Percentiles rank a stretch among this genome's conserved stretches.
These are phyloP conservation scores for Chlorella sorokiniana DNA, from an alignment of 139 green algal genomes.

Conservation along the genomic window DNA sequence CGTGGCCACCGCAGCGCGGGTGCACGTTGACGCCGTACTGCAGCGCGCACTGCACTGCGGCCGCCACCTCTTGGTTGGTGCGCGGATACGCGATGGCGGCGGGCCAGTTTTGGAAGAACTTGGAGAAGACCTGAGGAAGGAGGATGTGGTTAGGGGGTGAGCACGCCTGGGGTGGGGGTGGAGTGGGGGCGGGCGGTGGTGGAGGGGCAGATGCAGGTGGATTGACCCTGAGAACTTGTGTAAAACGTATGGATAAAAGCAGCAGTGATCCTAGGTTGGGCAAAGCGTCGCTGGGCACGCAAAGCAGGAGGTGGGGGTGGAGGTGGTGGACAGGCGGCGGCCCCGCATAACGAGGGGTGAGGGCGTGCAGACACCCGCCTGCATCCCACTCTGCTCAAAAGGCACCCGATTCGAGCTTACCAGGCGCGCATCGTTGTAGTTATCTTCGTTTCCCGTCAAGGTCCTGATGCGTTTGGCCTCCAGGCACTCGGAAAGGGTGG, in stretches of 20 bases:
- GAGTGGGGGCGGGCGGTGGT: not conserved
- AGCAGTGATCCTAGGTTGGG: no score
- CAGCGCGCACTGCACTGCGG: not conserved
- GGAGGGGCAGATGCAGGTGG: not conserved
- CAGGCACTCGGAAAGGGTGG: not conserved
- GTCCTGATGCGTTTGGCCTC: not conserved
- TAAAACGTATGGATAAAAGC: not conserved
- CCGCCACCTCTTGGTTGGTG: not conserved
- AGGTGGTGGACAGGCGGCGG: no score
- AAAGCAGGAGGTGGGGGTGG: no score
- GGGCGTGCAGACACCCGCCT: no score
- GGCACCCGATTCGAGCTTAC: not conserved
- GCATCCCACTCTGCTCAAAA: no score
- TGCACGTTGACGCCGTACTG: not conserved
- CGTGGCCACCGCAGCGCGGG: constrained; percentile 7
- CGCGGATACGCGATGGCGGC: constrained; percentile 3
- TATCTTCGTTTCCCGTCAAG: not conserved
- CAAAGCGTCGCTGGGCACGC: no score
- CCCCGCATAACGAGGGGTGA: no score
- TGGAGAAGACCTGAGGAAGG: not conserved
- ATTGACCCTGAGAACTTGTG: not conserved
- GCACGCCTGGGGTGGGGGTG: not conserved
- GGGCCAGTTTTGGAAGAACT: not conserved
- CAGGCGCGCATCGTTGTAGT: not conserved
- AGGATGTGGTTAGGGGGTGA: not conserved